Evolutionary conservation across 192 early-diverging fungal genomes (phyloP).

Genomic region (Entomortierella lignicola): DNA sequence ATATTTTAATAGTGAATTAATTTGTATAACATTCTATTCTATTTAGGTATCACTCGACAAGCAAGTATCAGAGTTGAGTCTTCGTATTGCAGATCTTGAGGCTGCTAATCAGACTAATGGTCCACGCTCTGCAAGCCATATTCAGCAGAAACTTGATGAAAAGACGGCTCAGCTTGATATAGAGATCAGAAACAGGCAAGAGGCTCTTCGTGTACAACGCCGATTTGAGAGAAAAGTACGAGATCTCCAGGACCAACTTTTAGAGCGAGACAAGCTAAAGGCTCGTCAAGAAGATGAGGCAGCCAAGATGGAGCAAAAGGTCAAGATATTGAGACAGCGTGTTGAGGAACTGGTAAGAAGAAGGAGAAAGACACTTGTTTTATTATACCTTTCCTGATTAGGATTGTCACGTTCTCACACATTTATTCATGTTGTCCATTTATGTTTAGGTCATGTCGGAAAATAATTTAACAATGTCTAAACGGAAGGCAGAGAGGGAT

Average conservation of each 20-base stretch:
- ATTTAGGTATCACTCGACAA: slow-evolving; percentile 78
- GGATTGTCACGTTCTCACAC: background rate
- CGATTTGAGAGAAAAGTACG: slow-evolving; percentile 83
- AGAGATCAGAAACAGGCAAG: slow-evolving; percentile 74
- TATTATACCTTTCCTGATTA: background rate
- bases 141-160: slow-evolving; percentile 73
- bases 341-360: slow-evolving; percentile 74
- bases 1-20: background rate
- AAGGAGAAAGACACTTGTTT: background rate
- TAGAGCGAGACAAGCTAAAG: slow-evolving; percentile 83
- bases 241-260: slow-evolving; percentile 88
- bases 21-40: background rate
- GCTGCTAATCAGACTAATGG: slow-evolving; percentile 69
- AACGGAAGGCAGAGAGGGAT: slow-evolving; percentile 51
- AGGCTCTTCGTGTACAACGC: slow-evolving; percentile 66
- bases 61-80: slow-evolving; percentile 82
- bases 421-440: background rate
- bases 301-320: slow-evolving; percentile 75
- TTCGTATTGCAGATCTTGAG: slow-evolving; percentile 83
- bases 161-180: slow-evolving; percentile 66
- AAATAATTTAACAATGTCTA: slow-evolving; percentile 48
- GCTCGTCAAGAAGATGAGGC: slow-evolving; percentile 73
- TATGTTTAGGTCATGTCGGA: slow-evolving; percentile 37
- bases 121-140: slow-evolving; percentile 63
- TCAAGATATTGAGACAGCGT: slow-evolving; percentile 69